Evolutionary conservation across 2,329 filamentous ascomycete species (phyloP).

Genomic region (Didymella pomorum): DNA sequence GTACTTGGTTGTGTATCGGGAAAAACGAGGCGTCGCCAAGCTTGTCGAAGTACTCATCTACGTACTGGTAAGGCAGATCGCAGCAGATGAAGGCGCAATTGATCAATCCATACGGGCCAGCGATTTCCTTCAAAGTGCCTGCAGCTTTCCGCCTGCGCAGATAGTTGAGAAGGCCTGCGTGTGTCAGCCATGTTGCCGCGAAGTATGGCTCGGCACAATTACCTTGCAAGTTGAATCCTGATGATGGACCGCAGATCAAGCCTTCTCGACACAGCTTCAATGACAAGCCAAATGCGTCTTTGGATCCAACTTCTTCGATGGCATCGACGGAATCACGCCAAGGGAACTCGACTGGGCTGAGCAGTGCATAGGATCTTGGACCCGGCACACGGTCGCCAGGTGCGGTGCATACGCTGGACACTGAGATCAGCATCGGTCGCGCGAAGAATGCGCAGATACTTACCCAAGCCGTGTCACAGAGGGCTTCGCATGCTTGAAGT

Average conservation of each 20-base stretch:
- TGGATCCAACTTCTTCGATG: conserved; percentile 65
- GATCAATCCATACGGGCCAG: conserved; percentile 20
- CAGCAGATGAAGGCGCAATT: conserved; percentile 63
- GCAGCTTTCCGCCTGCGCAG: conserved; percentile 23
- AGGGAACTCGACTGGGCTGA: conserved; percentile 63
- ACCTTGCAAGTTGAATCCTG: conserved; percentile 64
- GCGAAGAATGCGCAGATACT: not conserved
- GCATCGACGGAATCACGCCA: conserved; percentile 65
- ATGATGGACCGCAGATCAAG: conserved; percentile 67
- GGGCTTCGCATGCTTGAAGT: conserved; percentile 32
- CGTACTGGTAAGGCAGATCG: conserved; percentile 70
- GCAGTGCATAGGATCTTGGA: conserved; percentile 61
- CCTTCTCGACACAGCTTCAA: conserved; percentile 65
- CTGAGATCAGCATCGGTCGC: conserved; percentile 1
- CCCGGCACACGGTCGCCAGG: conserved; percentile 66
- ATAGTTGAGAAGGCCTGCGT: conserved; percentile 28
- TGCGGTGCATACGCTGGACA: conserved; percentile 62
- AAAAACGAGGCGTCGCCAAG: conserved; percentile 51
- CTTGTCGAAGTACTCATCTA: conserved; percentile 67
- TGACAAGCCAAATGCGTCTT: conserved; percentile 62
- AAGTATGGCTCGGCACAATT: conserved; percentile 34
- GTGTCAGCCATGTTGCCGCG: conserved; percentile 3
- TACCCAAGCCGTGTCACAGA: conserved; percentile 32
- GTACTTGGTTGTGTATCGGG: conserved; percentile 29
- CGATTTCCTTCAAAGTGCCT: conserved; percentile 23